These are phyloP conservation scores for Debaryomyces coudertii DNA, from an alignment of 1,139 yeast genomes.

Conservation along the genomic window DNA sequence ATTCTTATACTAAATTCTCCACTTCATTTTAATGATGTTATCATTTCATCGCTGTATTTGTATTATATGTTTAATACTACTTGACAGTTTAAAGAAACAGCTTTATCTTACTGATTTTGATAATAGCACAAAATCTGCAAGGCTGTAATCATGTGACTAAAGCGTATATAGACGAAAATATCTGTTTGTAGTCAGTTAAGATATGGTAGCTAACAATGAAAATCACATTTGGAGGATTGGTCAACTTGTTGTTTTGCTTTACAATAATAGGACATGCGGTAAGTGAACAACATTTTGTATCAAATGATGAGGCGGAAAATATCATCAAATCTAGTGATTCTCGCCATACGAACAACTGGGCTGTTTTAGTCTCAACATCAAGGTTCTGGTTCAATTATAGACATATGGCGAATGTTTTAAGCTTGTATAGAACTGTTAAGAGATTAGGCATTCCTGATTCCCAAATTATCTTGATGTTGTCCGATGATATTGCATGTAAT, in stretches of 20 bases:
- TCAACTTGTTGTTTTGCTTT: constrained; percentile 2
- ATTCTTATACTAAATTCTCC: background rate
- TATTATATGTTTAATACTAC: no score
- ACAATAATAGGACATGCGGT: background rate
- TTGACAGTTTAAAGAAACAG: no score
- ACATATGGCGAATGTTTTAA: constrained; percentile 95
- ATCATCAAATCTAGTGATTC: constrained; percentile 33
- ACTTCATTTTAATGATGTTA: no score
- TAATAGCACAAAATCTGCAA: no score
- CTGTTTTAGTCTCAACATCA: constrained; percentile 92
- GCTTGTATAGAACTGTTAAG: constrained; percentile 94
- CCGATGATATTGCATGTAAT: constrained; percentile 97
- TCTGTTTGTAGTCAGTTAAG: background rate
- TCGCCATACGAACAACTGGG: constrained; percentile 85
- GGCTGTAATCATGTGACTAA: background rate
- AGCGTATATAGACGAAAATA: background rate
- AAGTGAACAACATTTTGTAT: constrained; percentile 17
- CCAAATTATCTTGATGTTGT: constrained; percentile 91
- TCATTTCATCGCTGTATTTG: no score
- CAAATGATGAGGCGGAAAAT: constrained; percentile 26
- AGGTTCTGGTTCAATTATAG: constrained; percentile 98
- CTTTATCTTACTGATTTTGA: no score
- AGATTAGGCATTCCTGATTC: constrained; percentile 97
- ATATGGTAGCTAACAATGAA: background rate
- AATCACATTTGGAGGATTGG: background rate